Evolutionary conservation across 352 stramenopile genomes (phyloP), one percentile per base, ranked within the genome.

Genomic region (Pythium vanterpoolii): DNA sequence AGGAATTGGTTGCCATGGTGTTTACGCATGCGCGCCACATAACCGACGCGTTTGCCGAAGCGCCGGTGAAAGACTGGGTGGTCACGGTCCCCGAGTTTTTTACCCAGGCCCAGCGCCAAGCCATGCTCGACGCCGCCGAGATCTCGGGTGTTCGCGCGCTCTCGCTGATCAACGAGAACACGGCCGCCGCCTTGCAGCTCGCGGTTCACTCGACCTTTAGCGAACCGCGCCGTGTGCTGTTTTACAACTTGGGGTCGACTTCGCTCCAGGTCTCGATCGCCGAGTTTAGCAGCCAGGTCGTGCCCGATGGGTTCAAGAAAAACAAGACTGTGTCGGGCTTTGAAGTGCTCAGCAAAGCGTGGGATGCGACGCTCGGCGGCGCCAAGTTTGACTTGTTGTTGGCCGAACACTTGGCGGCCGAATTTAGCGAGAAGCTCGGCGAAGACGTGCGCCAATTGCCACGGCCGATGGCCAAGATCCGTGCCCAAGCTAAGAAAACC

Each of bases 221-320:
- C 16, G 79, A 86, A 43, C 95, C 96, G 23, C 83, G 95, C 48
- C 84, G 83, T 40, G 87, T 99, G 26, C 62, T 99, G 24, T 98
- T 99, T 64, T 99, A 99, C 89, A 99, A 99, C 78, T 89, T 99
- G 81, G 97, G 97, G 56, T 96, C 93, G 8, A 95, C 85, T 18
- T 89, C 87, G 10, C 60, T 97, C 28, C 93, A 98, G 69, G 87
- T 94, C 14, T 89, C 69, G 21, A 72, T 98, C 4, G 85, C 96
- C 4, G 74, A 89, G 64, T 97, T 96, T 68, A 87, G 79, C 18
- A 90, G 73, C 42, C 94, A 97, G 57, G 66, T 82, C 4, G 72
- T 90, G 38, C 87, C 94, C 9, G 84, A 94, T 58, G 83, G 76
- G 34, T 93, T 86, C 59, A 97, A 97, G 69, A 95, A 93, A 65